Conservation (phyloP, 73 alveolate species). For the Blepharisma japonicum region DNA sequence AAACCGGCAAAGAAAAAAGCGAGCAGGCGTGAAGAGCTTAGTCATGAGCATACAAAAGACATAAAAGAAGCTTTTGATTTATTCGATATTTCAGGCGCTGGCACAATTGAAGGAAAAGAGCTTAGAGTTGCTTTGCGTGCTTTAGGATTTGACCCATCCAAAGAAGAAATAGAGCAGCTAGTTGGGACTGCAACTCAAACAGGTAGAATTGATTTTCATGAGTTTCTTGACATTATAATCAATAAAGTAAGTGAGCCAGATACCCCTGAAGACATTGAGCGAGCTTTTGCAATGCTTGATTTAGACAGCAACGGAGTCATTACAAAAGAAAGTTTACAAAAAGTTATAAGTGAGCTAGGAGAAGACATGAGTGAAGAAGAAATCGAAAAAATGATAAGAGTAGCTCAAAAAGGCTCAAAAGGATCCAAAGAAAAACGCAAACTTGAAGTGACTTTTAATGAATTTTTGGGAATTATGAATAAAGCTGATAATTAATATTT, state of each 20-base stretch:
- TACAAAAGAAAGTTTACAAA: constrained; percentile 28
- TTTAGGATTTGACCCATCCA: constrained; percentile 94
- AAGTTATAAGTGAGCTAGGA: constrained; percentile 5
- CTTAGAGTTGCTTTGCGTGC: constrained; percentile 93
- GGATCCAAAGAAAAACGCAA: background rate
- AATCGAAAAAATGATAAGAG: constrained; percentile 28
- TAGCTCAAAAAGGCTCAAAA: background rate
- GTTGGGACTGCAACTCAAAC: constrained; percentile 78
- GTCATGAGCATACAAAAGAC: constrained; percentile 49
- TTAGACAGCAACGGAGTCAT: constrained; percentile 7
- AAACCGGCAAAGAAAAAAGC: constrained; percentile 38
- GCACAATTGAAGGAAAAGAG: constrained; percentile 90
- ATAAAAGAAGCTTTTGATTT: constrained; percentile 63
- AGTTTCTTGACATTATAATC: constrained; percentile 93
- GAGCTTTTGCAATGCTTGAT: constrained; percentile 61
- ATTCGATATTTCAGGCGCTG: constrained; percentile 60
- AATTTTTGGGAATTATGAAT: constrained; percentile 1
- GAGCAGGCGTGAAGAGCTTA: constrained; percentile 47
- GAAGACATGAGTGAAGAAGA: constrained; percentile 28
- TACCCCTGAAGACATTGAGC: constrained; percentile 68
- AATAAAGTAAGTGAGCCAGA: constrained; percentile 93
- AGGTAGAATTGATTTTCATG: constrained; percentile 94
- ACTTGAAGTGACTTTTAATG: constrained; percentile 11
- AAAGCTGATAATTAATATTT: constrained; percentile 14
- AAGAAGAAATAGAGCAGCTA: constrained; percentile 87